phyloP scores from a whole-genome alignment of 768 basidiomycete species.

The Trametes elegans region DNA sequence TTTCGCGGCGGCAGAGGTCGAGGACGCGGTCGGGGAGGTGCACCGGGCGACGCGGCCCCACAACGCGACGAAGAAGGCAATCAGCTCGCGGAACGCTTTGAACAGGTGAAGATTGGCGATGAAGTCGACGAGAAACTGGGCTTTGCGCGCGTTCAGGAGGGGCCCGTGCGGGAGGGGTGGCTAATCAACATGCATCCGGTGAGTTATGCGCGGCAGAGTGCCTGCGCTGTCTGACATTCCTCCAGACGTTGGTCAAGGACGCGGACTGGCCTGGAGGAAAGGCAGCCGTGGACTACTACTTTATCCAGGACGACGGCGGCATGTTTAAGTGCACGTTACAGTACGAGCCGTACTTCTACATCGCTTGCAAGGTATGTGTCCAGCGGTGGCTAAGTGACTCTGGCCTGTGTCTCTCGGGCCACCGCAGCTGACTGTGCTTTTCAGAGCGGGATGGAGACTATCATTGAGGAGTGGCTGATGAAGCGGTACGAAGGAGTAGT shows the following conservation, averaged over 20 bases:
- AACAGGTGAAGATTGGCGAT: constrained; percentile 69
- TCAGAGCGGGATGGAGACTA: constrained; percentile 81
- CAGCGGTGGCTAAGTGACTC: background rate
- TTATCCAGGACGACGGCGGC: constrained; percentile 94
- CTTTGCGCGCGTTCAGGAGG: constrained; percentile 79
- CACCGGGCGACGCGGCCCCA: constrained; percentile 45
- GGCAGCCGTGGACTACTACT: constrained; percentile 94
- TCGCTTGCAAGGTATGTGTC: constrained; percentile 88
- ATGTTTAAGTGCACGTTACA: constrained; percentile 93
- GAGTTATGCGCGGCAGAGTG: constrained; percentile 30
- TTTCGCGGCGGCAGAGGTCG: constrained; percentile 48
- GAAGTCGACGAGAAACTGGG: constrained; percentile 95
- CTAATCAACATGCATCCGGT: constrained; percentile 99
- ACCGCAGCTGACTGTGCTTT: background rate
- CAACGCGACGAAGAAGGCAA: constrained; percentile 90
- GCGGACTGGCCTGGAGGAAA: constrained; percentile 80
- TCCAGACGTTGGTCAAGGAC: constrained; percentile 83
- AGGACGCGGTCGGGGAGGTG: constrained; percentile 43
- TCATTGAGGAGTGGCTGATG: constrained; percentile 92
- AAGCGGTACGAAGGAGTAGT: constrained; percentile 91
- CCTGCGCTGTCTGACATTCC: background rate
- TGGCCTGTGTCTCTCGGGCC: too few relatives aligned
- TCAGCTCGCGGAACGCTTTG: constrained; percentile 81
- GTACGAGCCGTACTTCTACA: constrained; percentile 94
- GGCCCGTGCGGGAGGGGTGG: constrained; percentile 82